Evolutionary conservation across 2,329 filamentous ascomycete genomes (phyloP), one percentile per base, ranked within the genome.

Genomic region (Xylaria sp.): DNA sequence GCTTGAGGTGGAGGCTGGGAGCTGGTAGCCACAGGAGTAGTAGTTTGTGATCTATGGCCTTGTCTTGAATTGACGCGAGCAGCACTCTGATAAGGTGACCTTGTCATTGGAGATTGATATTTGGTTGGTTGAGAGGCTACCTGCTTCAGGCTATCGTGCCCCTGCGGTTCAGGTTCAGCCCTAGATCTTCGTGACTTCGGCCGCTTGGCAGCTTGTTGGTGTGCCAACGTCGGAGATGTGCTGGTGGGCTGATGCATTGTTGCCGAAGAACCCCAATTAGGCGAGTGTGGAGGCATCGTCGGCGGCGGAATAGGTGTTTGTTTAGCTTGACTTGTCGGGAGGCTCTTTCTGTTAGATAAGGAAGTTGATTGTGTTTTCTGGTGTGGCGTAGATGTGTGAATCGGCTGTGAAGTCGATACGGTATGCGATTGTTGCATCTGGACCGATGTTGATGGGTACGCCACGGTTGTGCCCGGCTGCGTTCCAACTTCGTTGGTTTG

Each of bases 81-180:
- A 43, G 73, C 39, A 43, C 62, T 71, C 54, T 77, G 76, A 48
- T 75, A 78, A 2, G 75, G 77, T 8, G 78, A 78, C 8, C 71
- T 72, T 8, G 66, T 75, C 63, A 75, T 71, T 23, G 72, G 67
- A 51, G 76, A 80, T 71, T 71, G 78, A 71, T 75, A 81, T 59
- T 72, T 74, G 13, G 71, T 68, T 4, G 68, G 68, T 46, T 75
- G 76, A 3, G 74, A 56, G 18, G 74, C 58, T 5, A 74, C 71
- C 61, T 75, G 72, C 52, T 74, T 70, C n/a, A 71, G 51, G 39
- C 43, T 68, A 55, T 75, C 73, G 12, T 74, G 66, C 3, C 68
- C 46, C 41, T 74, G 69, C 33, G 73, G 68, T 18, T 56, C 72
- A 39, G 68, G 33, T 56, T 77, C 74, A 39, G 64, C 51, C 18